phyloP scores from a whole-genome alignment of 805 yeast genomes.

The Teunomyces kruisii region DNA sequence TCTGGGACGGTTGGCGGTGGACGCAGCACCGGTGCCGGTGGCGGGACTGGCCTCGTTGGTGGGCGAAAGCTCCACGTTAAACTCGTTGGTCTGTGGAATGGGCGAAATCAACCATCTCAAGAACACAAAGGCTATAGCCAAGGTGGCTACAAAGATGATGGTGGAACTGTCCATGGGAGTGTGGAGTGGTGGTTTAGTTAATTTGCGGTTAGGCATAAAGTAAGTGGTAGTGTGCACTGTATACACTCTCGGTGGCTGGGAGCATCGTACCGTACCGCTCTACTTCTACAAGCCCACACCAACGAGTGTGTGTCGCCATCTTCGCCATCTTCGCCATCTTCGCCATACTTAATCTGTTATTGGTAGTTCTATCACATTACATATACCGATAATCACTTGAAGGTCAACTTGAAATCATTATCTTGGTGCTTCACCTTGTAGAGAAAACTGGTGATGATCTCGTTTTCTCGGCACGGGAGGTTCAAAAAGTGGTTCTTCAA shows the following conservation, averaged over 20 bases:
- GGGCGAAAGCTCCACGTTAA: slow-evolving; percentile 6
- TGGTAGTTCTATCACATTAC: neutral
- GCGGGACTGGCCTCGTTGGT: slow-evolving; percentile 8
- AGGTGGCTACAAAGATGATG: slow-evolving; percentile 45
- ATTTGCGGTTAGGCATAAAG: too few species aligned
- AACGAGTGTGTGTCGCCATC: too few species aligned
- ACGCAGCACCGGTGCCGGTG: slow-evolving; percentile 10
- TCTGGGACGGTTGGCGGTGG: slow-evolving; percentile 11
- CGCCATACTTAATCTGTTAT: too few species aligned
- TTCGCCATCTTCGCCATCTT: too few species aligned
- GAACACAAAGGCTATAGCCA: slow-evolving; percentile 55
- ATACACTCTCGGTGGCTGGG: neutral
- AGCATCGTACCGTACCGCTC: too few species aligned
- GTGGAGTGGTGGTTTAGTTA: too few species aligned
- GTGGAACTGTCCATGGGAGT: slow-evolving; percentile 61
- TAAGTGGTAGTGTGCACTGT: neutral
- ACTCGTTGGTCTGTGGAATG: slow-evolving; percentile 42
- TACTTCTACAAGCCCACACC: too few species aligned
- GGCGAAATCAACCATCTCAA: slow-evolving; percentile 67
- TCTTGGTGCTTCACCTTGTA: slow-evolving; percentile 78
- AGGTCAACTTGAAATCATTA: slow-evolving; percentile 40
- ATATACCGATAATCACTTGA: slow-evolving; percentile 22
- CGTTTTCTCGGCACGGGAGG: slow-evolving; percentile 70
- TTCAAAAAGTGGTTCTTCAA: slow-evolving; percentile 68
- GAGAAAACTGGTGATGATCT: slow-evolving; percentile 82